A percentile compares a stretch with the other conserved stretches of the same genome.
Evolutionary conservation across 306 rosid species (phyloP).

Genomic region (barrel medic (Medicago truncatula)): DNA sequence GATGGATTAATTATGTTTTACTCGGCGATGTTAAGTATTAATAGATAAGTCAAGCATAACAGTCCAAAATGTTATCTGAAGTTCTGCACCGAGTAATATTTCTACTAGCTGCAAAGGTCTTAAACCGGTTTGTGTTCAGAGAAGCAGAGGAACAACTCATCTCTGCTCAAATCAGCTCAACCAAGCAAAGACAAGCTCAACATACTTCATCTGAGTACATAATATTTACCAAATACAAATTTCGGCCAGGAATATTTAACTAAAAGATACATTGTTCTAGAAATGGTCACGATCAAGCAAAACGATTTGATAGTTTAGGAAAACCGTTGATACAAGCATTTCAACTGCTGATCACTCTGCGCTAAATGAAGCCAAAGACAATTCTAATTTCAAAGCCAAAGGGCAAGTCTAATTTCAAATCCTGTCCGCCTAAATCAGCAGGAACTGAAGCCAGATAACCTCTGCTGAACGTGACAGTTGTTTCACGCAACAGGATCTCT

Average conservation of each 20-base stretch:
- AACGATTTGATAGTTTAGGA: neutral
- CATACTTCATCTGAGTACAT: neutral
- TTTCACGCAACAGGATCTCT: neutral
- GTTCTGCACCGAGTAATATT: neutral
- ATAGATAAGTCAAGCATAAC: neutral
- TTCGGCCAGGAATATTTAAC: neutral
- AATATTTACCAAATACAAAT: neutral
- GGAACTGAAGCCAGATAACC: constrained; percentile 43
- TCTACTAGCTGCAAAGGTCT: neutral
- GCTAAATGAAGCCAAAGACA: constrained; percentile 53
- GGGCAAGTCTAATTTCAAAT: constrained; percentile 62
- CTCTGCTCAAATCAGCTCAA: neutral
- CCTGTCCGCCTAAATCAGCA: constrained; percentile 53
- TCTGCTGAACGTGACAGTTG: neutral
- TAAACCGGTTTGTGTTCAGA: neutral
- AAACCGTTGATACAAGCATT: constrained; percentile 8
- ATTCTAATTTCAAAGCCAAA: constrained; percentile 57
- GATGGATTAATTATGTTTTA: neutral
- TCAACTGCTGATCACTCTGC: constrained; percentile 4
- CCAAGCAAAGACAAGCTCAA: too few relatives aligned
- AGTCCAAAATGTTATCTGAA: neutral
- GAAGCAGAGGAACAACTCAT: neutral
- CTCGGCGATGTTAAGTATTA: neutral
- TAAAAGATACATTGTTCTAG: neutral
- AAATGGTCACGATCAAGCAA: constrained; percentile 17